These are phyloP conservation scores for Colletotrichum phormii DNA, from an alignment of 2,329 filamentous ascomycete genomes.

Conservation along the genomic window DNA sequence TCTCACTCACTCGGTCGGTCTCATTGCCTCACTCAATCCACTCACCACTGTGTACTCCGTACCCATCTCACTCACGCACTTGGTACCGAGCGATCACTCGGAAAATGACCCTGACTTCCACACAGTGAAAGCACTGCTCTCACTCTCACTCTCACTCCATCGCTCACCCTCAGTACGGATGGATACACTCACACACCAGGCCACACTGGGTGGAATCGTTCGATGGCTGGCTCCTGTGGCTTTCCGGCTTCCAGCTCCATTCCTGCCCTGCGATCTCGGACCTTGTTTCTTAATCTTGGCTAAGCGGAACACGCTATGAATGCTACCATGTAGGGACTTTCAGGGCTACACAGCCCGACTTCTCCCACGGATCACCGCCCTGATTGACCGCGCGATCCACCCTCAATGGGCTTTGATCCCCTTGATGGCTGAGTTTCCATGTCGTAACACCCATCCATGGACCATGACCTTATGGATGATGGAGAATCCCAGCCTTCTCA, in stretches of 20 bases:
- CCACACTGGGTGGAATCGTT: constrained; percentile 26
- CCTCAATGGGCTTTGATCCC: not conserved
- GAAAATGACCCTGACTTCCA: not conserved
- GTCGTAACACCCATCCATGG: constrained; percentile 10
- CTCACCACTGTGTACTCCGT: not conserved
- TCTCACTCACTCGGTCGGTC: not conserved
- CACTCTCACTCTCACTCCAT: not conserved
- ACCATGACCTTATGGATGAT: no score
- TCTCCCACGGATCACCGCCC: constrained; percentile 26
- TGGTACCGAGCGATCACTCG: not conserved
- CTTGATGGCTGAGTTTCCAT: constrained; percentile 9
- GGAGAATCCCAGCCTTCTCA: constrained; percentile 12
- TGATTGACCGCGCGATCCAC: constrained; percentile 21
- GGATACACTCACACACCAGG: not conserved
- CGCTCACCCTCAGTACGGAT: not conserved
- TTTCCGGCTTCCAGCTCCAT: not conserved
- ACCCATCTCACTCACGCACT: not conserved
- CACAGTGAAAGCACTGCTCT: not conserved
- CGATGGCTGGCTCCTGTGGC: constrained; percentile 20
- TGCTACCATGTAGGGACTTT: no score
- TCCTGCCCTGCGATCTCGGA: constrained; percentile 31
- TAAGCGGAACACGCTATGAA: not conserved
- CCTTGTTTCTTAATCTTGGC: not conserved
- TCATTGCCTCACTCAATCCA: not conserved
- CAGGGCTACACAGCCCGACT: constrained; percentile 23